Evolutionary conservation across 768 basidiomycete genomes (phyloP), one percentile per base, ranked within the genome.

Genomic region (Cubamyces lactineus): DNA sequence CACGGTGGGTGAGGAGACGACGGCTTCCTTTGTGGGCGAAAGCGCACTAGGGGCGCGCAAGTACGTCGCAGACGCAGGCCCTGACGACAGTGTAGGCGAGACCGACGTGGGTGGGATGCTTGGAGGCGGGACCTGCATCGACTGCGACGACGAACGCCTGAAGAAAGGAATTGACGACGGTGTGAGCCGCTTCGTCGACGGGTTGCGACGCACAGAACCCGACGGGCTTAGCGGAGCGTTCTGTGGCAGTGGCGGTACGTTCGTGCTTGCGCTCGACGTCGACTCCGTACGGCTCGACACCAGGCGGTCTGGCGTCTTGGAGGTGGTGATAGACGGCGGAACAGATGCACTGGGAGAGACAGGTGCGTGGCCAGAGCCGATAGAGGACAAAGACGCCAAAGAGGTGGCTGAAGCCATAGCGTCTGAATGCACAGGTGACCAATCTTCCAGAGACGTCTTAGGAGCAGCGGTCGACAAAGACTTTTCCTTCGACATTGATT

Each of bases 111-210:
- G 59, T 7, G 62, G 74, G 26, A 80, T 55, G 70, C 59, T 54
- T 62, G 74, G 70, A 7, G 84, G 78, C 19, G 86, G 82, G 24
- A 87, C 73, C 64, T 92, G 88, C 83, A 92, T 88, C 15, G 90
- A 92, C 70, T 94, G 91, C 7, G 94, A 95, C 26, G 92, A 91
- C 8, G 93, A 94, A 39, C 94, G 88, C 46, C 92, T 85, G 79
- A 96, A 96, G 76, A 96, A 96, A 2, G 94, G 94, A 61, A 96
- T 96, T 15, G 92, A 91, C 26, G 92, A 94, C 1, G 94, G 94
- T 0, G 94, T 95, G 48, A 94, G 84, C 61, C 94, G 87, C 73
- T 88, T 94, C 23, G 77, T 72, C 19, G 86, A 86, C 59, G 87
- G 85, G 28, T 84, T 82, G 42, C 88, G 85, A 54, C 86, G 84